Evolutionary conservation across 2,329 filamentous ascomycete genomes (phyloP).

Genomic region (Hypocreales sp.): DNA sequence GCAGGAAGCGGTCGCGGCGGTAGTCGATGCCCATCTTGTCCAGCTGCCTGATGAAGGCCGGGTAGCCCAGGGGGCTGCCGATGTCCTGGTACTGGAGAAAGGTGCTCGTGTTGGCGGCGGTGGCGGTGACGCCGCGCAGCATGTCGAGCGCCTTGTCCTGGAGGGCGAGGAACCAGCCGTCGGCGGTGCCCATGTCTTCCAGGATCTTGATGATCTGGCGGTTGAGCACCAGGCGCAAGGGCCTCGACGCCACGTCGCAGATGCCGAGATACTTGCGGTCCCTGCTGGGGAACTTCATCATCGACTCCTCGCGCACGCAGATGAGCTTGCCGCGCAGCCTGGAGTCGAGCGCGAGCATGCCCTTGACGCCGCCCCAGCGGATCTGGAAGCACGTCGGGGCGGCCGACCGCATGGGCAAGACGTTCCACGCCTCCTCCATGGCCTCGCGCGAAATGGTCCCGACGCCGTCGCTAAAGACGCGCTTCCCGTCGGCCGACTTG

Average conservation of each 20-base stretch:
- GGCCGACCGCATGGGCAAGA: conserved; percentile 28
- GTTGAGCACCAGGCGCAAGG: conserved; percentile 58
- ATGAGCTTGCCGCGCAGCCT: conserved; percentile 41
- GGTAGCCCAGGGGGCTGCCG: conserved; percentile 43
- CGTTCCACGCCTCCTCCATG: conserved; percentile 41
- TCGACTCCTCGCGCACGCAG: conserved; percentile 49
- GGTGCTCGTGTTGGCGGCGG: conserved; percentile 42
- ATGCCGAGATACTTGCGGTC: conserved; percentile 48
- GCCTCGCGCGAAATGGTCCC: conserved; percentile 54
- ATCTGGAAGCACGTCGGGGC: conserved; percentile 59
- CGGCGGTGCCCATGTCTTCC: conserved; percentile 54
- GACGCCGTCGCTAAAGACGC: conserved; percentile 66
- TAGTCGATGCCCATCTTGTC: conserved; percentile 46
- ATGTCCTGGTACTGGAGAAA: conserved; percentile 50
- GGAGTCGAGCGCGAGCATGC: conserved; percentile 58
- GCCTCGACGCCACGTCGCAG: conserved; percentile 51
- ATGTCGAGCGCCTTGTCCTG: conserved; percentile 47
- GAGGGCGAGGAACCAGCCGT: conserved; percentile 43
- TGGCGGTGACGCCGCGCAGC: conserved; percentile 43
- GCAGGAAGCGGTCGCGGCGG: conserved; percentile 51
- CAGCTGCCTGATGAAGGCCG: conserved; percentile 45
- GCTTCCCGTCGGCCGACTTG: conserved; percentile 25
- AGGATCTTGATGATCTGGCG: conserved; percentile 74
- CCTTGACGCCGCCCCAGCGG: conserved; percentile 59
- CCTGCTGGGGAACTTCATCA: conserved; percentile 59